Base-by-base conservation (phyloP, 257 asterid genomes). In the Nemophila menziesii region DNA sequence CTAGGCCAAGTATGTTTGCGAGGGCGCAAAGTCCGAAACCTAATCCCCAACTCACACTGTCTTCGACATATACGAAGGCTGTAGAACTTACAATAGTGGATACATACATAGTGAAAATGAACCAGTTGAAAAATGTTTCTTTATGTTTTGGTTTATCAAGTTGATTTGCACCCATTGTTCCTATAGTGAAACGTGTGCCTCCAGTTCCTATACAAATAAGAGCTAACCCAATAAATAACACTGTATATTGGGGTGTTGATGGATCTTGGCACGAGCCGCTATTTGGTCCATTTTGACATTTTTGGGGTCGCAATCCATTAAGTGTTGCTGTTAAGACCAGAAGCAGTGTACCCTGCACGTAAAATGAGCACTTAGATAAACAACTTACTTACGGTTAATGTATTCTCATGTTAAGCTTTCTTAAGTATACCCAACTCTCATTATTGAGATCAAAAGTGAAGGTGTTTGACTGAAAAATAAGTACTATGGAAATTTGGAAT, bases 121-220 rank as follows among this genome's bases (percentile, higher is more conserved):
- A 80, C 89, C 87, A 80, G 43, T 74, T 74, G 61, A 80, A 71
- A 75, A 56, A 80, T 45, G 59, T 52, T 5, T 60, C 66, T 43
- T 54, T 82, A 44, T 70, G 72, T 52, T 63, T 62, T 8, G 79
- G 55, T 19, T 40, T 56, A 17, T 65, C 57, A 8, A 77, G 65
- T 41, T 80, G 93, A 18, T 77, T 70, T 0, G 93, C 93, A 12
- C 93, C 93, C 80, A 81, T 72, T 9, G 90, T 56, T 22, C 74
- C 93, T 2, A 78, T 59, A 5, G 82, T 70, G 65, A 72, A 78
- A 24, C 93, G 80, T 0, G 80, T 65, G 13, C 85, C 93, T 5
- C 80, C 79, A 9, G 44, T 64, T 2, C 92, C 93, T 0, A 82
- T 46, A 20, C 78, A 54, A 0, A 69, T 50, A 2, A 82, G 67